Percentiles rank a stretch among this genome's conserved stretches.
Evolutionary conservation across 2,329 filamentous ascomycete species (phyloP).

Genomic region (Microcyclospora tardicrescens): DNA sequence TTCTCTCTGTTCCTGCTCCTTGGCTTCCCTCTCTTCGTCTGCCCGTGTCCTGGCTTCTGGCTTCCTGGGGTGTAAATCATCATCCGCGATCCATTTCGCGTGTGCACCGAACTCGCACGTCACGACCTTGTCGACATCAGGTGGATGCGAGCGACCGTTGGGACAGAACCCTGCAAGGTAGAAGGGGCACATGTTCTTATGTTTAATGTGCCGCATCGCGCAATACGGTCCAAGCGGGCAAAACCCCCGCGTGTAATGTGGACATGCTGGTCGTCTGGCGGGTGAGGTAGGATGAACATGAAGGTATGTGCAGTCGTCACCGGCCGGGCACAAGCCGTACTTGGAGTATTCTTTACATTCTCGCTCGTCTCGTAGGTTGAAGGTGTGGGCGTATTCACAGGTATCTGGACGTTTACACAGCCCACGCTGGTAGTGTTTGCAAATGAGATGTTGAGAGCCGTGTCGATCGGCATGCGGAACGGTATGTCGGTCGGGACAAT

Average conservation of each 20-base stretch:
- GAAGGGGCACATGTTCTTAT: conserved; percentile 59
- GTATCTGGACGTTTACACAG: conserved; percentile 94
- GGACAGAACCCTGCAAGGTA: conserved; percentile 94
- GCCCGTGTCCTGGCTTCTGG: conserved; percentile 53
- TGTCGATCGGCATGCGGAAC: conserved; percentile 32
- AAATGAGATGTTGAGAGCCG: conserved; percentile 52
- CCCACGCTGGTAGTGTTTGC: conserved; percentile 96
- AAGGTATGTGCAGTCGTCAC: conserved; percentile 63
- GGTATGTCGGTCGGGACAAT: conserved; percentile 74
- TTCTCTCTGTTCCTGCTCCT: conserved; percentile 45
- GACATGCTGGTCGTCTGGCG: conserved; percentile 54
- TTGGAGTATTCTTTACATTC: conserved; percentile 95
- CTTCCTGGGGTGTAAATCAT: conserved; percentile 44
- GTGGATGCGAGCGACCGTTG: conserved; percentile 42
- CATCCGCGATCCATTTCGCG: conserved; percentile 58
- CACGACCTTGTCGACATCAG: conserved; percentile 24
- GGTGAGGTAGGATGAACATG: conserved; percentile 53
- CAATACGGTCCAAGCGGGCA: conserved; percentile 82
- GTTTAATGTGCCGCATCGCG: conserved; percentile 76
- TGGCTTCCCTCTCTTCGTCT: conserved; percentile 56
- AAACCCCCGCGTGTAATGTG: conserved; percentile 79
- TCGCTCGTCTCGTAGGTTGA: conserved; percentile 95
- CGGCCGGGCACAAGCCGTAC: conserved; percentile 90
- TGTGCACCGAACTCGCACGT: conserved; percentile 71
- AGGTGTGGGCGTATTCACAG: conserved; percentile 97